Evolutionary conservation across 805 yeast species (phyloP).

Genomic region (Cyberlindnera mrakii): DNA sequence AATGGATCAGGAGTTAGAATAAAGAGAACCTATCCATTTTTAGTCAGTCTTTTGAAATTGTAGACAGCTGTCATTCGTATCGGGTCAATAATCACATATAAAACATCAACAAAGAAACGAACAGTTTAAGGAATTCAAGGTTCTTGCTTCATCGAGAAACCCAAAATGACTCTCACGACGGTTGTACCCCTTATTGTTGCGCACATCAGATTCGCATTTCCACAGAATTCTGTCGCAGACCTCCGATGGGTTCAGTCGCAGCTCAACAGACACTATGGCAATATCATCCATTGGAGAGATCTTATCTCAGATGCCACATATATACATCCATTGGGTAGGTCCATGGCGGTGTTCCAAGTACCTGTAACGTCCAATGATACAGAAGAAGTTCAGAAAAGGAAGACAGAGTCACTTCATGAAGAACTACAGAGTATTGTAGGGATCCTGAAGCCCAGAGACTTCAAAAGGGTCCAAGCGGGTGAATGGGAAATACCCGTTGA

Average conservation of each 20-base stretch:
- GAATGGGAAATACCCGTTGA: background rate
- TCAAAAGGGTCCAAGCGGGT: background rate
- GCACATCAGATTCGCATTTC: background rate
- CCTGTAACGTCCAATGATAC: background rate
- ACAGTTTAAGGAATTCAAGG: too few relatives aligned
- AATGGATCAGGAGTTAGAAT: conserved; percentile 23
- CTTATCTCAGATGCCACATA: background rate
- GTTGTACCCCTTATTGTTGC: background rate
- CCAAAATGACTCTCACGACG: background rate
- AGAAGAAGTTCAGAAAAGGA: background rate
- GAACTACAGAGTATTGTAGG: conserved; percentile 1
- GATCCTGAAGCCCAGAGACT: background rate
- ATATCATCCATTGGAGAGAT: conserved; percentile 1
- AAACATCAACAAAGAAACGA: too few relatives aligned
- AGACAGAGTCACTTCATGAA: background rate
- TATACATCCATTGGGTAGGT: background rate
- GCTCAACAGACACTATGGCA: background rate
- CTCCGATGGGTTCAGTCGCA: background rate
- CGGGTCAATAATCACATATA: too few relatives aligned
- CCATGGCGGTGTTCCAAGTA: background rate
- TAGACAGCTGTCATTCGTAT: too few relatives aligned
- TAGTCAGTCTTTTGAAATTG: too few relatives aligned
- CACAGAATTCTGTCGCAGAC: background rate
- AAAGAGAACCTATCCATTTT: background rate
- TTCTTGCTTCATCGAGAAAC: background rate